A percentile compares a stretch with the other conserved stretches of the same genome.
Evolutionary conservation across 495 filamentous ascomycete genomes (phyloP).

Genomic region (Geopyxis carbonaria): DNA sequence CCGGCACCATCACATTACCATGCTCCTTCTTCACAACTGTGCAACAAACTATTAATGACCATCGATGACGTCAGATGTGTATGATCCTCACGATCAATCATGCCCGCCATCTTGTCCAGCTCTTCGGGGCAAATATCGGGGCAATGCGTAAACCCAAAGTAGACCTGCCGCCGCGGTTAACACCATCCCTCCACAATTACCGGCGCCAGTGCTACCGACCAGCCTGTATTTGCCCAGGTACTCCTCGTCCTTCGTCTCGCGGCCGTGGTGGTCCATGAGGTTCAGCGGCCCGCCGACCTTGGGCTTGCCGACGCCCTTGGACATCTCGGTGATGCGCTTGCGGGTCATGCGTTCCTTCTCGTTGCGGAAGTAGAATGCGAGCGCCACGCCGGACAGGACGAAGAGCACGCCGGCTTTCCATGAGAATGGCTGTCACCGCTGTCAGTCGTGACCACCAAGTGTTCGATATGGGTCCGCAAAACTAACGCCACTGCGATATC

Average conservation of each 20-base stretch:
- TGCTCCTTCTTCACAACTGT: constrained; percentile 26
- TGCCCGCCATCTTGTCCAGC: constrained; percentile 92
- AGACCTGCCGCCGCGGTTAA: constrained; percentile 40
- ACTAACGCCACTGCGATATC: constrained; percentile 20
- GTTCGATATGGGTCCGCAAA: background rate
- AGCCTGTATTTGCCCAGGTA: constrained; percentile 75
- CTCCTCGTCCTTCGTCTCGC: constrained; percentile 53
- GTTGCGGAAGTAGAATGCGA: constrained; percentile 74
- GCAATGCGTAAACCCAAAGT: constrained; percentile 97
- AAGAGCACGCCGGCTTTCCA: constrained; percentile 79
- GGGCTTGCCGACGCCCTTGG: constrained; percentile 79
- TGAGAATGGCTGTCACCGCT: constrained; percentile 53
- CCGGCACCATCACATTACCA: constrained; percentile 33
- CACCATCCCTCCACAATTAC: background rate
- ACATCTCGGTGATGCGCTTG: constrained; percentile 69
- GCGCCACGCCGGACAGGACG: constrained; percentile 52
- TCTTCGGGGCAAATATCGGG: constrained; percentile 98
- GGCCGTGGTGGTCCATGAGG: constrained; percentile 65
- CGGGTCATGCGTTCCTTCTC: constrained; percentile 82
- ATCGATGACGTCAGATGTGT: background rate
- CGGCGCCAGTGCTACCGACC: constrained; percentile 22
- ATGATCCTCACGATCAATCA: constrained; percentile 63
- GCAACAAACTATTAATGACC: too few relatives aligned
- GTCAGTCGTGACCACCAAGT: background rate
- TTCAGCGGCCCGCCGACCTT: constrained; percentile 82